These are phyloP conservation scores for Adiantum capillusveneris DNA, from an alignment of 75 land plant genomes.

Conservation along the genomic window DNA sequence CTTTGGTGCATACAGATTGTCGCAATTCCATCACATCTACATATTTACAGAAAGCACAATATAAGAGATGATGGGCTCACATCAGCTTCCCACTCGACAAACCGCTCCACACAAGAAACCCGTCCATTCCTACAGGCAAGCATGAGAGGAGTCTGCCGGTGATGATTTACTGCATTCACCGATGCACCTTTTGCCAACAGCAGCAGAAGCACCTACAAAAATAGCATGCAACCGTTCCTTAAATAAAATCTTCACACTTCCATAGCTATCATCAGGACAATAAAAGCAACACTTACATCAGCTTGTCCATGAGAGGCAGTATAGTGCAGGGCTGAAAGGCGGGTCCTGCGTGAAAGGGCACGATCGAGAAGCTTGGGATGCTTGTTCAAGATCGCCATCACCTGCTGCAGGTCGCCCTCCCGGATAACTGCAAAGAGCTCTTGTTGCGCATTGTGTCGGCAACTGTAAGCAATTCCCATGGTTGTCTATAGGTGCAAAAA, in stretches of 20 bases:
- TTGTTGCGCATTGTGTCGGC: not conserved
- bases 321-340: not conserved
- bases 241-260: not conserved
- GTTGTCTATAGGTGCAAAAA: no score
- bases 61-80: conserved; percentile 3
- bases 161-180: not conserved
- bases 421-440: conserved; percentile 3
- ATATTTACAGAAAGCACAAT: no score
- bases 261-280: not conserved
- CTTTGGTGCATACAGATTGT: not conserved
- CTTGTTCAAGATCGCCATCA: not conserved
- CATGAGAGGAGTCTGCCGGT: conserved; percentile 25
- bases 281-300: not conserved
- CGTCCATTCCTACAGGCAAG: conserved; percentile 24
- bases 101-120: conserved; percentile 9
- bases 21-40: not conserved
- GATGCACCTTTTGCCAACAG: not conserved
- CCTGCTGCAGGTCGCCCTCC: conserved; percentile 3
- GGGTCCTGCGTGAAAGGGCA: not conserved
- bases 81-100: conserved; percentile 15
- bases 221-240: not conserved
- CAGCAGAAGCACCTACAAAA: not conserved
- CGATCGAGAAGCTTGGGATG: conserved; percentile 7
- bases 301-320: not conserved
- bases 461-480: conserved; percentile 12